These are phyloP conservation scores for Ailanthus altissimus DNA, from an alignment of 345 rosid species.

Conservation along the genomic window DNA sequence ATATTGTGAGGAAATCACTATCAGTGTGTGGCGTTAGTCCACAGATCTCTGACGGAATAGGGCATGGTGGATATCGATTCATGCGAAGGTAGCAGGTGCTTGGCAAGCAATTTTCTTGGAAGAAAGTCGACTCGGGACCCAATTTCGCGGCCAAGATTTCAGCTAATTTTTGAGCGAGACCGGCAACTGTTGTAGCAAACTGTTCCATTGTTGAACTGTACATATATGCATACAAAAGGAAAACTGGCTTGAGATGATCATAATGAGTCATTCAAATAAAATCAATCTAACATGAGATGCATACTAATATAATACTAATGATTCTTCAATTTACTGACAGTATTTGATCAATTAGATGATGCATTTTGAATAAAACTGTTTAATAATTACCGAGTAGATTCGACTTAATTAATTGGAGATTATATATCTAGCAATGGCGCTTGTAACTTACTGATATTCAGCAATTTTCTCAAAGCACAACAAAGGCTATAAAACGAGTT, in stretches of 20 bases:
- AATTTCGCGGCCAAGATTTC: slow-evolving; percentile 64
- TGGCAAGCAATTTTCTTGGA: slow-evolving; percentile 64
- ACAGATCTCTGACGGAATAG: slow-evolving; percentile 45
- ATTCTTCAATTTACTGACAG: too few species aligned
- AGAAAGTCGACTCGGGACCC: slow-evolving; percentile 53
- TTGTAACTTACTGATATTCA: neutral
- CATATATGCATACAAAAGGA: neutral
- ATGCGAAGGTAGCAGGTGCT: slow-evolving; percentile 82
- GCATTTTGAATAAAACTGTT: too few species aligned
- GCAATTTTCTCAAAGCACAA: neutral
- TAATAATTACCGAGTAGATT: too few species aligned
- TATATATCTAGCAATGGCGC: neutral
- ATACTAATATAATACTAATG: neutral
- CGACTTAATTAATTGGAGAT: neutral
- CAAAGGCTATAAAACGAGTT: neutral
- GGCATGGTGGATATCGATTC: slow-evolving; percentile 89
- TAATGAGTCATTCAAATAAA: neutral
- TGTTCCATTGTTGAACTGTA: slow-evolving; percentile 67
- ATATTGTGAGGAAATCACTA: slow-evolving; percentile 90
- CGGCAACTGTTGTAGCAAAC: slow-evolving; percentile 61
- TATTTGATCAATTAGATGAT: too few species aligned
- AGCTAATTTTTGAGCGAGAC: slow-evolving; percentile 61
- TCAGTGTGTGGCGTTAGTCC: slow-evolving; percentile 96
- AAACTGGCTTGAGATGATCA: neutral
- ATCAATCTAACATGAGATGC: neutral